Percentiles rank a stretch among this genome's conserved stretches.
Evolutionary conservation across 2,329 filamentous ascomycete species (phyloP).

Genomic region (Verticillium isaacii): DNA sequence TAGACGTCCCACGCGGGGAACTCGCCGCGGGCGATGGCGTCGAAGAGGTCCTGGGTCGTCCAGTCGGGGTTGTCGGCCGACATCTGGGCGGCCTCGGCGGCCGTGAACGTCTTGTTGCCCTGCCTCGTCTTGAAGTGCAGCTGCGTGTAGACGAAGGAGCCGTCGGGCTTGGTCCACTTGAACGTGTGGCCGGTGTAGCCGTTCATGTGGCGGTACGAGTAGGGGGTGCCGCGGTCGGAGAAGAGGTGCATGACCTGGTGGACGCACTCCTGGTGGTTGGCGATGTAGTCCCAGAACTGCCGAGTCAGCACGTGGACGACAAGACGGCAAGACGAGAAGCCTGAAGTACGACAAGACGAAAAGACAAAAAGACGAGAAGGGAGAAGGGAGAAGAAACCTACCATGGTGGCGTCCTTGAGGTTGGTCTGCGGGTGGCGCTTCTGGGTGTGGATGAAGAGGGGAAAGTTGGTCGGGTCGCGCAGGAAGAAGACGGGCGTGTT

Average conservation of each 20-base stretch:
- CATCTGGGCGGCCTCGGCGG: constrained; percentile 50
- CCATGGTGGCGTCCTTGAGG: constrained; percentile 64
- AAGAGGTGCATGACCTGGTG: constrained; percentile 65
- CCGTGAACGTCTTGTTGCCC: constrained; percentile 55
- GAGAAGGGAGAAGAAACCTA: background rate
- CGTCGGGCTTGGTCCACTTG: constrained; percentile 62
- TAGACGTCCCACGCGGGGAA: constrained; percentile 60
- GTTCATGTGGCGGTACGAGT: constrained; percentile 62
- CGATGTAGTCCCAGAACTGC: constrained; percentile 36
- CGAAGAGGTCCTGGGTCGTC: constrained; percentile 59
- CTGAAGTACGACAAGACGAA: too few species aligned
- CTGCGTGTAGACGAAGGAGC: constrained; percentile 62
- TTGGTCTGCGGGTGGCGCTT: constrained; percentile 72
- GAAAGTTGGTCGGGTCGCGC: constrained; percentile 70
- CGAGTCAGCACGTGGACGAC: constrained; percentile 10
- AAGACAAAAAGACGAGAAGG: too few species aligned
- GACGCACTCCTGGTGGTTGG: constrained; percentile 55
- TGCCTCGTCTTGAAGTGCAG: constrained; percentile 61
- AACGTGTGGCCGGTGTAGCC: constrained; percentile 64
- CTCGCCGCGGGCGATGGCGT: constrained; percentile 57
- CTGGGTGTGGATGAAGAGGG: constrained; percentile 72
- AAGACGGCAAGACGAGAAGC: too few species aligned
- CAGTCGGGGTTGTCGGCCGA: constrained; percentile 56
- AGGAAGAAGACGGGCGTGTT: constrained; percentile 78
- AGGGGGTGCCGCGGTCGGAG: constrained; percentile 61